phyloP scores from a whole-genome alignment of 2,329 filamentous ascomycete species.

The Aspergillus carbonarius region DNA sequence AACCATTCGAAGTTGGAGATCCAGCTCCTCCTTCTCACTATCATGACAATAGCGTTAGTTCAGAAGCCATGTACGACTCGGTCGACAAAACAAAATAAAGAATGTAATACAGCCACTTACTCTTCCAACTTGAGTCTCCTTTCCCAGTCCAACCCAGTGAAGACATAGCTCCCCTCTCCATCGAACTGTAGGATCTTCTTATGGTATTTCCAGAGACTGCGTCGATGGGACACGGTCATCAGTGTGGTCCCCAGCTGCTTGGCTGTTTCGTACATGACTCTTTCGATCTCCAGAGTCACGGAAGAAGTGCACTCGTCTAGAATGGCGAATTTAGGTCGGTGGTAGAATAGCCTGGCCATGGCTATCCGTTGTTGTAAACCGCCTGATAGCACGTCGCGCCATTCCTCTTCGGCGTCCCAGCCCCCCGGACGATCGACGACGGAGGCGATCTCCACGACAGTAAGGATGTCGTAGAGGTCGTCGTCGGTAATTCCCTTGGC shows the following conservation, averaged over 20 bases:
- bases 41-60: not conserved
- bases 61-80: not conserved
- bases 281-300: constrained; percentile 92
- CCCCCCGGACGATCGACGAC: constrained; percentile 76
- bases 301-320: constrained; percentile 94
- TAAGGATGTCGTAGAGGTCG: constrained; percentile 74
- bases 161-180: constrained; percentile 87
- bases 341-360: constrained; percentile 94
- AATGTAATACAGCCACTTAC: constrained; percentile 41
- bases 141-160: constrained; percentile 86
- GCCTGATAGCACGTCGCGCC: constrained; percentile 89
- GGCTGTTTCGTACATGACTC: constrained; percentile 95
- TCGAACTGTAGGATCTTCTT: constrained; percentile 94
- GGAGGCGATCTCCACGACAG: constrained; percentile 76
- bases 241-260: constrained; percentile 89
- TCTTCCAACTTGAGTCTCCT: constrained; percentile 83
- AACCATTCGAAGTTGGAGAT: constrained; percentile 78
- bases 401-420: constrained; percentile 94
- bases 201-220: constrained; percentile 96
- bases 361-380: constrained; percentile 94
- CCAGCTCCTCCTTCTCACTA: constrained; percentile 87
- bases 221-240: constrained; percentile 91
- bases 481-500: constrained; percentile 77
- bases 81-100: not conserved
- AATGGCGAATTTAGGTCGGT: constrained; percentile 88